phyloP scores from a whole-genome alignment of 2,329 filamentous ascomycete genomes.

The Monilinia laxa region DNA sequence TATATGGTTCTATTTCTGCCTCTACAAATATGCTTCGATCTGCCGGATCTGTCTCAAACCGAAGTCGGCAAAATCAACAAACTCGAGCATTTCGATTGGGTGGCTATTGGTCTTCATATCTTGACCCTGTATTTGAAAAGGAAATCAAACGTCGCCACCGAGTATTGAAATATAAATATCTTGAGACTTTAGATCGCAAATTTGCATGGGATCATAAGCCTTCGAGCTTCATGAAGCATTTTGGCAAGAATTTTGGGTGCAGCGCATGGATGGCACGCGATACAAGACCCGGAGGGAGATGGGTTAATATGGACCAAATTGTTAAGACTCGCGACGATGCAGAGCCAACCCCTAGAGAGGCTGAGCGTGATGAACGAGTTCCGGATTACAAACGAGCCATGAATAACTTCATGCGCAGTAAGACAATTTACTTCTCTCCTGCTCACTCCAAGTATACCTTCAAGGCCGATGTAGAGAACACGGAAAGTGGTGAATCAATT shows the following conservation, averaged over 20 bases:
- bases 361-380: slow-evolving; percentile 35
- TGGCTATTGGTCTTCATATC: slow-evolving; percentile 46
- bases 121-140: slow-evolving; percentile 45
- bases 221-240: slow-evolving; percentile 38
- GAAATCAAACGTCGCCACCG: slow-evolving; percentile 49
- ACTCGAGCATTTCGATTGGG: slow-evolving; percentile 51
- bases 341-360: slow-evolving; percentile 15
- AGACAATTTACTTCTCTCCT: slow-evolving; percentile 12
- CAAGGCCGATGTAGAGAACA: slow-evolving; percentile 17
- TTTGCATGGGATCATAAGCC: slow-evolving; percentile 50
- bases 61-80: slow-evolving; percentile 41
- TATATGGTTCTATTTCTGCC: slow-evolving; percentile 22
- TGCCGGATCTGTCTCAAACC: slow-evolving; percentile 21
- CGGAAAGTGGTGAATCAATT: slow-evolving; percentile 7
- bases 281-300: slow-evolving; percentile 38
- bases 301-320: slow-evolving; percentile 42
- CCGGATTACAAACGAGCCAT: slow-evolving; percentile 1
- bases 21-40: slow-evolving; percentile 27
- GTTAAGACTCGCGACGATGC: slow-evolving; percentile 17
- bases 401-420: slow-evolving; percentile 13
- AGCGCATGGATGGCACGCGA: slow-evolving; percentile 44
- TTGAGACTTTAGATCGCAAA: slow-evolving; percentile 47
- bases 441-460: slow-evolving; percentile 1
- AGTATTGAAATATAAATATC: slow-evolving; percentile 47
- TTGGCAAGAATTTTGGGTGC: slow-evolving; percentile 45